Conservation (phyloP, 1,284 basidiomycete genomes). For the Erythrobasidium hasegawianum region DNA sequence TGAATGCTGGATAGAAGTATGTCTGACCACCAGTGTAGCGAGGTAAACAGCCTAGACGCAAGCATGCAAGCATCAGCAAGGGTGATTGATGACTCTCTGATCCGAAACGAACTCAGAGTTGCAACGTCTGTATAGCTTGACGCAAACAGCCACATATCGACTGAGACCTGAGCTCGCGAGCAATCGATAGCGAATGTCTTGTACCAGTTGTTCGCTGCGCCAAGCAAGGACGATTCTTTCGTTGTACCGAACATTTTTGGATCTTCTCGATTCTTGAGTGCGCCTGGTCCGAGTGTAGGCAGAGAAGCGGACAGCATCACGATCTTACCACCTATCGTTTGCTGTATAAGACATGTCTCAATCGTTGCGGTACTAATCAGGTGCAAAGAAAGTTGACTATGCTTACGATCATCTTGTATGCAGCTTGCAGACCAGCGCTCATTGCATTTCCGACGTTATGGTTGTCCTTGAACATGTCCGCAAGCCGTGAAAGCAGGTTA, state of each 20-base stretch:
- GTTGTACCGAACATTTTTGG: conserved; percentile 90
- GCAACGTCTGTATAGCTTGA: conserved; percentile 93
- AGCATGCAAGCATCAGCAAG: conserved; percentile 17
- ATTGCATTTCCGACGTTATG: conserved; percentile 86
- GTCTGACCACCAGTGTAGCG: conserved; percentile 98
- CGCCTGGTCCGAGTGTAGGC: conserved; percentile 82
- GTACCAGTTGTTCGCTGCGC: conserved; percentile 84
- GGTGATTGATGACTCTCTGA: no score
- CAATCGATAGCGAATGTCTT: conserved; percentile 99
- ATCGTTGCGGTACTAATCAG: neutral
- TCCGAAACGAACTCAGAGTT: conserved; percentile 61
- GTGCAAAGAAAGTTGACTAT: neutral
- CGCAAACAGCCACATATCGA: conserved; percentile 99
- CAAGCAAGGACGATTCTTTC: conserved; percentile 85
- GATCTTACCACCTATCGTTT: conserved; percentile 92
- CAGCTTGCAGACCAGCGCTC: conserved; percentile 93
- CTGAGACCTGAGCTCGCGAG: conserved; percentile 92
- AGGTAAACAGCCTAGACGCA: conserved; percentile 70
- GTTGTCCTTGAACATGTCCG: conserved; percentile 96
- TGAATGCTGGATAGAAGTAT: conserved; percentile 98
- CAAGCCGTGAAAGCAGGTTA: conserved; percentile 71
- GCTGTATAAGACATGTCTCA: conserved; percentile 49
- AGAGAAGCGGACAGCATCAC: conserved; percentile 81
- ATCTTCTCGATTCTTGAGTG: conserved; percentile 94
- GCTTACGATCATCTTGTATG: conserved; percentile 84